Base-by-base conservation (phyloP, 176 grass and related monocot species). In the Rhynchospora breviuscula region DNA sequence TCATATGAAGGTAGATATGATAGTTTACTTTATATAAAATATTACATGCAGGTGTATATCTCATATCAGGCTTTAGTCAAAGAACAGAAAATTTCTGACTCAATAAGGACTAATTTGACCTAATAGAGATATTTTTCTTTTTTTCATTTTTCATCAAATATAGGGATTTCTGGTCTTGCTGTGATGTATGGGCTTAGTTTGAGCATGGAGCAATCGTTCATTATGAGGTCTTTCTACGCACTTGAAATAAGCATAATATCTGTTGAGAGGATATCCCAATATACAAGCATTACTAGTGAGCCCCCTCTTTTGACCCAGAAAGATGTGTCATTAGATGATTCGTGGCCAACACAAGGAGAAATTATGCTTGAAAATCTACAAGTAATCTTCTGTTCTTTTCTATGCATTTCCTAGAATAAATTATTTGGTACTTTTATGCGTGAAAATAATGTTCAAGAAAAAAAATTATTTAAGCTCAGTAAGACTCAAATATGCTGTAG, bases 211-310 rank as follows among this genome's bases (percentile, higher is more conserved):
- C 95, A 90, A 93, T 44, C 84, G 43, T 90, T 4, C 66, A 73
- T 97, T 79, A 78, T 97, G 26, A 88, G 90, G 92, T 70, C 33
- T 83, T 46, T 94, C 83, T 94, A 92, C 63, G 85, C 6, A 84
- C 83, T 94, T 53, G 92, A 94, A 69, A 97, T 90, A 80, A 83
- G 58, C 25, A 92, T 97, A 21, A 94, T 97, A 84, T 97, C 90
- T 76, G 94, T 97, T 44, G 94, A 97, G 72, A 84, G 94, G 70
- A 92, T 97, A 83, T 68, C 94, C 71, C 92, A 94, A 81, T 97
- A 97, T 56, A 88, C 88, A n/a, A 75, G 72, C 83, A 94, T 97
- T 87, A 80, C 85, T 59, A 90, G 84, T 69, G 92, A 98, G 79
- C 87, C 95, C 51, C 90, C 90, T 63, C 79, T 81, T 62, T 59